These are phyloP conservation scores for Colletotrichum lindemuthianum DNA, from an alignment of 2,329 filamentous ascomycete species.

Conservation along the genomic window DNA sequence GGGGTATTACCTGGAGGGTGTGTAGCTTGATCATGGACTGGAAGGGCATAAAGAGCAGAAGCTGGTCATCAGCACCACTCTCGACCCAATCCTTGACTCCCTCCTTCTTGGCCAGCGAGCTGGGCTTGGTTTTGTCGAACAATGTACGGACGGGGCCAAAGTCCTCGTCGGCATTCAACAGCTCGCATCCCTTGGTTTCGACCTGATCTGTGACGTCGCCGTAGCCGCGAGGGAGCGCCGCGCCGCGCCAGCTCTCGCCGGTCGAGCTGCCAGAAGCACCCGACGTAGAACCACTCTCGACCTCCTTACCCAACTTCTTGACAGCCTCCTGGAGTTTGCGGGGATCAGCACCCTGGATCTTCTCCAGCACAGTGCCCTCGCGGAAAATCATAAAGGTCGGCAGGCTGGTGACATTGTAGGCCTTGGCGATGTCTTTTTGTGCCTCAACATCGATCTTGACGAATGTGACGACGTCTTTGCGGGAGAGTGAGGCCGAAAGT, in stretches of 20 bases:
- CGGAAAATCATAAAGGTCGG: constrained; percentile 95
- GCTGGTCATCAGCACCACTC: constrained; percentile 96
- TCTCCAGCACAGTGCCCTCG: constrained; percentile 72
- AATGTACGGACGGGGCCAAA: constrained; percentile 78
- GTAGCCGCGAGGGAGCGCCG: constrained; percentile 81
- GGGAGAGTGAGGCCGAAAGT: constrained; percentile 76
- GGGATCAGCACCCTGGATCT: constrained; percentile 79
- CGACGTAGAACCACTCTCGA: constrained; percentile 46
- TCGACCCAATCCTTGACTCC: constrained; percentile 84
- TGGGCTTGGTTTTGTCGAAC: constrained; percentile 77
- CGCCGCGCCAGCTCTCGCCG: constrained; percentile 75
- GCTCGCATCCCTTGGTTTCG: constrained; percentile 81
- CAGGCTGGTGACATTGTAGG: constrained; percentile 79
- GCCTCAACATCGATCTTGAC: constrained; percentile 86
- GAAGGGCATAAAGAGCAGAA: constrained; percentile 93
- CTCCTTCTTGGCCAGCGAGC: constrained; percentile 67
- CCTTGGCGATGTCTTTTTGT: constrained; percentile 76
- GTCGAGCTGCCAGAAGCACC: constrained; percentile 57
- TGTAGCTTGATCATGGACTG: constrained; percentile 89
- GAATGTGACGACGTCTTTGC: constrained; percentile 80
- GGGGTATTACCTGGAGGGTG: constrained; percentile 69
- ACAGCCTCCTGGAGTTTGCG: constrained; percentile 76
- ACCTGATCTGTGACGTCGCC: constrained; percentile 84
- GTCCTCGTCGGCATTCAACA: constrained; percentile 86
- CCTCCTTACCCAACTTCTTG: constrained; percentile 75